A percentile compares a stretch with the other conserved stretches of the same genome.
Conservation (phyloP, 163 green algal species). For the Chlorella variabilis region DNA sequence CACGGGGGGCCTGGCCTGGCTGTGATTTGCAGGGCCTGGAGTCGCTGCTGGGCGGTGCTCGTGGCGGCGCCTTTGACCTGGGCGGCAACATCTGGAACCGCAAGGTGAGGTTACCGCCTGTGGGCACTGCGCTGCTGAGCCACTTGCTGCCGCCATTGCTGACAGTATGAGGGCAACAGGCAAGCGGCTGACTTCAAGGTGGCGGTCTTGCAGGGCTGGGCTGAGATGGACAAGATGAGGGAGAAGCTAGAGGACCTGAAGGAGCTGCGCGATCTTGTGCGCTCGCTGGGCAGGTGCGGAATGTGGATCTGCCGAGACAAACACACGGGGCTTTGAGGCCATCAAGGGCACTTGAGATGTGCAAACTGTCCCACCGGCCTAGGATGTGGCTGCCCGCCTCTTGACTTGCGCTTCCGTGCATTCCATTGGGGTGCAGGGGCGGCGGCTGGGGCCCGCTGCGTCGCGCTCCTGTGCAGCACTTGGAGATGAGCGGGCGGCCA, state of each 20-base stretch:
- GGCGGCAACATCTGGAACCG: constrained; percentile 74
- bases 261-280: constrained; percentile 77
- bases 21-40: constrained; percentile 66
- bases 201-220: constrained; percentile 60
- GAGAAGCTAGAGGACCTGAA: constrained; percentile 74
- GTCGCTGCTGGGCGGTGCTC: constrained; percentile 73
- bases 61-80: constrained; percentile 69
- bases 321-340: too few species aligned
- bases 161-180: too few species aligned
- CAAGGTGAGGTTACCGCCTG: constrained; percentile 36
- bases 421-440: too few species aligned
- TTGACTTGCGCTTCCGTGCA: too few species aligned
- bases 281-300: constrained; percentile 43
- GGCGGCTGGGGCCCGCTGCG: constrained; percentile 68
- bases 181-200: too few species aligned
- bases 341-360: too few species aligned
- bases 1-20: too few species aligned
- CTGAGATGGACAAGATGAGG: constrained; percentile 72
- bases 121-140: too few species aligned
- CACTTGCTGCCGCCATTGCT: too few species aligned
- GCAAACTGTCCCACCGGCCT: too few species aligned
- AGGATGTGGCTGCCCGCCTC: too few species aligned
- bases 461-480: constrained; percentile 58
- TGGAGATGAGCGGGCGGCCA: constrained; percentile 60
- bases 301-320: not conserved